phyloP scores from a whole-genome alignment of 2,329 filamentous ascomycete genomes.

The Diplodia mutila region DNA sequence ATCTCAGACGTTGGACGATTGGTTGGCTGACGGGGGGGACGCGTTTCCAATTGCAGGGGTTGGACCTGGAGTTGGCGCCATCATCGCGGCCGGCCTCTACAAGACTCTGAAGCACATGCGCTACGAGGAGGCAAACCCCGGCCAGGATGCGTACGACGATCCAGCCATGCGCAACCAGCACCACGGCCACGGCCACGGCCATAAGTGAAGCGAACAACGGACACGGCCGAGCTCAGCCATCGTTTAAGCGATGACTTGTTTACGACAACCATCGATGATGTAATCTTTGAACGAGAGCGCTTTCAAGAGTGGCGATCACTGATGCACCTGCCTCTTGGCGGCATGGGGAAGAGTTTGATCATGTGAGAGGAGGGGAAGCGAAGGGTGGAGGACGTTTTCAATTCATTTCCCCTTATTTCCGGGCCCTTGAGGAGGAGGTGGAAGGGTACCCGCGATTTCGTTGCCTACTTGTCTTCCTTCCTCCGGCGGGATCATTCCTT shows the following conservation, averaged over 20 bases:
- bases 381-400: not conserved
- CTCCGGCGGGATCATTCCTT: not conserved
- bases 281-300: too few relatives aligned
- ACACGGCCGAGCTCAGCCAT: not conserved
- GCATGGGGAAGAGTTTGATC: not conserved
- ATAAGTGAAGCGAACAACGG: not conserved
- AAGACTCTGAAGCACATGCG: slow-evolving; percentile 50
- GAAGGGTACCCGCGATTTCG: not conserved
- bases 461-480: not conserved
- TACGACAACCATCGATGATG: not conserved
- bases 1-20: not conserved
- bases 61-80: slow-evolving; percentile 50
- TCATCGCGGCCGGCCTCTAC: slow-evolving; percentile 56
- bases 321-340: not conserved
- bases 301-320: not conserved
- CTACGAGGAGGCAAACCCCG: slow-evolving; percentile 43
- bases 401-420: not conserved
- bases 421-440: not conserved
- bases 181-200: not conserved
- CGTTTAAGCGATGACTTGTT: not conserved
- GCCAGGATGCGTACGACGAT: slow-evolving; percentile 36
- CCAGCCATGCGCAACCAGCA: not conserved
- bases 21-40: too few relatives aligned
- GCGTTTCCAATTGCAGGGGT: slow-evolving; percentile 33
- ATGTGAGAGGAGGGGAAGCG: not conserved